Evolutionary conservation across 176 grass and related monocot genomes (phyloP).

Genomic region (Dactylis glomerata): DNA sequence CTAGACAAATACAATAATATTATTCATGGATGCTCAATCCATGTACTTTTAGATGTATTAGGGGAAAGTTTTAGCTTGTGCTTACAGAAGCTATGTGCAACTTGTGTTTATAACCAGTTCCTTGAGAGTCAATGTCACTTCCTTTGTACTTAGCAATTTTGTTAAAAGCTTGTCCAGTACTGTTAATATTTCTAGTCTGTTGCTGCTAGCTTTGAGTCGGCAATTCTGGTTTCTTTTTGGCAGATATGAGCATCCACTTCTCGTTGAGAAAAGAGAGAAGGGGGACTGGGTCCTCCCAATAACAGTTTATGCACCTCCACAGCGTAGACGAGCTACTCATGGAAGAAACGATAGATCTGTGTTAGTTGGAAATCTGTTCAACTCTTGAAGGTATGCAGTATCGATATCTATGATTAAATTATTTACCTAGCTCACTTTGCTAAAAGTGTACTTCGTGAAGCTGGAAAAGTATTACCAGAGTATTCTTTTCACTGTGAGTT

Average conservation of each 20-base stretch:
- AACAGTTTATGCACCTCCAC: constrained; percentile 80
- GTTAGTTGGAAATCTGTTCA: constrained; percentile 61
- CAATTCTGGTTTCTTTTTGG: constrained; percentile 23
- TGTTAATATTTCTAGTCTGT: not conserved
- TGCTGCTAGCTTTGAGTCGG: constrained; percentile 6
- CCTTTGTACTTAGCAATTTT: not conserved
- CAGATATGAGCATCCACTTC: constrained; percentile 85
- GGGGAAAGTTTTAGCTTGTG: too few species aligned
- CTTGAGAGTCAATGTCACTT: not conserved
- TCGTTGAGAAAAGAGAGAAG: constrained; percentile 92
- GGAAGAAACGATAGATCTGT: constrained; percentile 67
- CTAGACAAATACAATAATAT: too few species aligned
- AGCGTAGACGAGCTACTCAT: constrained; percentile 55
- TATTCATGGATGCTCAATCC: too few species aligned
- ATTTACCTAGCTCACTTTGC: not conserved
- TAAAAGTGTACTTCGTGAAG: not conserved
- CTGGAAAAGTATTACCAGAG: not conserved
- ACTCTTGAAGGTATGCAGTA: constrained; percentile 45
- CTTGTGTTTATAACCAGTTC: too few species aligned
- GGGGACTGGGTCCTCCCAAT: constrained; percentile 88
- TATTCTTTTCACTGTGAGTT: not conserved
- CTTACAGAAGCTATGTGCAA: too few species aligned
- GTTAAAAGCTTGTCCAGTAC: not conserved
- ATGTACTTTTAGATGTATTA: too few species aligned
- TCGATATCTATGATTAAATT: not conserved